phyloP scores from a whole-genome alignment of 192 early-diverging fungal species.

The Coemansia sp. region DNA sequence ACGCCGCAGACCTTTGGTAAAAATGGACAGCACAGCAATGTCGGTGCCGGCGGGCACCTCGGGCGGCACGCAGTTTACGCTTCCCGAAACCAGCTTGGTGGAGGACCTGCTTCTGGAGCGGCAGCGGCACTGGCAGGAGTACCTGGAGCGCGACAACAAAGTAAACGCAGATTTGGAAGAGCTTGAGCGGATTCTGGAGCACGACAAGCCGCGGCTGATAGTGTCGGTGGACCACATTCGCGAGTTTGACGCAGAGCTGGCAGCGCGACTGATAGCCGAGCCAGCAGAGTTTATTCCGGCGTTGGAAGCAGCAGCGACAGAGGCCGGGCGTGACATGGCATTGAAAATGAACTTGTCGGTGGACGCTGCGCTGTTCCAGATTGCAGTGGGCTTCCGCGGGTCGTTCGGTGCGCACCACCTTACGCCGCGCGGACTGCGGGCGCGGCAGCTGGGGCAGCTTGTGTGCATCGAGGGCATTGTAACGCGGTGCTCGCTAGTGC shows the following conservation, averaged over 20 bases:
- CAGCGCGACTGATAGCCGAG: slow-evolving; percentile 64
- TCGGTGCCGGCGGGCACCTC: slow-evolving; percentile 4
- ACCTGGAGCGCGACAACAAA: slow-evolving; percentile 53
- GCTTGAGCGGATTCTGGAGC: slow-evolving; percentile 15
- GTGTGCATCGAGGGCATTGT: slow-evolving; percentile 97
- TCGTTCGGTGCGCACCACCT: slow-evolving; percentile 88
- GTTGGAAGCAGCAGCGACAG: slow-evolving; percentile 61
- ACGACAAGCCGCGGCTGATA: slow-evolving; percentile 62
- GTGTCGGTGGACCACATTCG: slow-evolving; percentile 90
- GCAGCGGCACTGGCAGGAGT: slow-evolving; percentile 47
- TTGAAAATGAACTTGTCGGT: slow-evolving; percentile 3
- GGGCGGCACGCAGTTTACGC: slow-evolving; percentile 24
- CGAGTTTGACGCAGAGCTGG: slow-evolving; percentile 67
- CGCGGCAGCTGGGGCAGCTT: slow-evolving; percentile 78
- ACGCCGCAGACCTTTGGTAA: too few relatives aligned
- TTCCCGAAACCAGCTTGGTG: slow-evolving; percentile 35
- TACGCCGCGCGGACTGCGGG: slow-evolving; percentile 81
- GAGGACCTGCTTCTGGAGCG: slow-evolving; percentile 50
- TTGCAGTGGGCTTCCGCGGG: slow-evolving; percentile 85
- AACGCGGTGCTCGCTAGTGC: slow-evolving; percentile 93
- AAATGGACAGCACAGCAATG: slow-evolving; percentile 4
- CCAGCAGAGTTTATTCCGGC: slow-evolving; percentile 85
- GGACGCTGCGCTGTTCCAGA: slow-evolving; percentile 12
- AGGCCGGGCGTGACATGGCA: slow-evolving; percentile 11
- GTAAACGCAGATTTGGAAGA: slow-evolving; percentile 35